Evolutionary conservation across 2,329 filamentous ascomycete genomes (phyloP).

Genomic region (Pochonia chlamydosporia): DNA sequence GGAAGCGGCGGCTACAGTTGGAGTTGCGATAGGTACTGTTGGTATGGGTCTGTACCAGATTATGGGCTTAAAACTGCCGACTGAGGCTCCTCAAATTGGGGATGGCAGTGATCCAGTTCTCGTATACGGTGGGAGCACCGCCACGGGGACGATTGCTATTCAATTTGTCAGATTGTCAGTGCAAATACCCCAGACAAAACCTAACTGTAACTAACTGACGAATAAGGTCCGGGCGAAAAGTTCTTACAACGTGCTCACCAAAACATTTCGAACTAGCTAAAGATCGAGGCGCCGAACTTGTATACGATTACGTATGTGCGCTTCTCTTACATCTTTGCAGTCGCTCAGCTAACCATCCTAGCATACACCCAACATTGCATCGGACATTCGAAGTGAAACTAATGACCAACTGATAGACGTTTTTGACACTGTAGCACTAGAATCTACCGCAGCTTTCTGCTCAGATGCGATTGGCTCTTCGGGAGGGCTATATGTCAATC

Average conservation of each 20-base stretch:
- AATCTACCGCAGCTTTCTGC: neutral
- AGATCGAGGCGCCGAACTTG: no score
- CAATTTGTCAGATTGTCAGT: constrained; percentile 35
- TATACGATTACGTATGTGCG: no score
- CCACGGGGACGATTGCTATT: constrained; percentile 35
- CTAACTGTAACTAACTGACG: no score
- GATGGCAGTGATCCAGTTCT: constrained; percentile 25
- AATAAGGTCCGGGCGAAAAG: no score
- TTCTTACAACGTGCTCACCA: no score
- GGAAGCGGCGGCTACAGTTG: constrained; percentile 19
- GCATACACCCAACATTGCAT: neutral
- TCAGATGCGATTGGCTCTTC: no score
- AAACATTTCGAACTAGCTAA: no score
- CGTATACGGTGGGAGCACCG: constrained; percentile 38
- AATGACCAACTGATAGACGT: neutral
- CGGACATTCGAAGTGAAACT: neutral
- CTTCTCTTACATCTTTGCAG: no score
- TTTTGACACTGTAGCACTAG: neutral
- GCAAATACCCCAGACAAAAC: no score
- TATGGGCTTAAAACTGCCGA: constrained; percentile 19
- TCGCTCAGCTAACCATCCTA: neutral
- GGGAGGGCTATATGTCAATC: no score
- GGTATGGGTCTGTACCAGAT: constrained; percentile 23
- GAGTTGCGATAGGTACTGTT: constrained; percentile 18
- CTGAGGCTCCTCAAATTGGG: constrained; percentile 8